phyloP scores from a whole-genome alignment of 2,329 filamentous ascomycete species.

The Trichoderma guizhouense region DNA sequence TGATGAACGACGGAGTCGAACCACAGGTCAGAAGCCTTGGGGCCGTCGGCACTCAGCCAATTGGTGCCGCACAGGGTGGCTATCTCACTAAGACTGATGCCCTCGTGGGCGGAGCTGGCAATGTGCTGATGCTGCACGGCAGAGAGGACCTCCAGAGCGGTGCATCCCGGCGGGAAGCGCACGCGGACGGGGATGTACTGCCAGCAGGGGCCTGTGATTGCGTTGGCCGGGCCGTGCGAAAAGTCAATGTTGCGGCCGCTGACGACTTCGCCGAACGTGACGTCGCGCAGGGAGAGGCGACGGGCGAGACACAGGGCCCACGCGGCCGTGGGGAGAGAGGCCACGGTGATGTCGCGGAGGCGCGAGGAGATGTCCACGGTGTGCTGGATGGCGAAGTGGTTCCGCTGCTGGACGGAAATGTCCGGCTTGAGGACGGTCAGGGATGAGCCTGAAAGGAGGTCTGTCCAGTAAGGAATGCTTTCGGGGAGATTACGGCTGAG shows the following conservation, averaged over 20 bases:
- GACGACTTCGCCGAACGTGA: constrained; percentile 65
- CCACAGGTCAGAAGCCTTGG: constrained; percentile 33
- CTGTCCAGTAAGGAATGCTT: constrained; percentile 59
- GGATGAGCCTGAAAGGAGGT: constrained; percentile 53
- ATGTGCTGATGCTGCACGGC: constrained; percentile 57
- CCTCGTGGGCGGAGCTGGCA: constrained; percentile 52
- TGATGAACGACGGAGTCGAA: constrained; percentile 59
- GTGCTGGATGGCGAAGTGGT: constrained; percentile 42
- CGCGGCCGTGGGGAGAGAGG: constrained; percentile 63
- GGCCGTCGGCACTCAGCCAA: constrained; percentile 32
- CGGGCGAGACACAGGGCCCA: constrained; percentile 63
- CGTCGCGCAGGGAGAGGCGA: constrained; percentile 49
- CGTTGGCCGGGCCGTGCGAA: constrained; percentile 44
- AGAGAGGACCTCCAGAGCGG: constrained; percentile 47
- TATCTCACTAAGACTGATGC: constrained; percentile 54
- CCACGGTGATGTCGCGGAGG: constrained; percentile 55
- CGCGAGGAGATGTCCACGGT: constrained; percentile 46
- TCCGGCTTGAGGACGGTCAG: constrained; percentile 45
- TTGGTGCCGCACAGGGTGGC: constrained; percentile 42
- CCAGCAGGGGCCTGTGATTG: constrained; percentile 62
- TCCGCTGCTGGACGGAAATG: constrained; percentile 34
- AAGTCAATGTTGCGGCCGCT: constrained; percentile 60
- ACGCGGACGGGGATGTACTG: constrained; percentile 65
- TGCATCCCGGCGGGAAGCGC: constrained; percentile 49
- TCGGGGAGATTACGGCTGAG: constrained; percentile 41